Evolutionary conservation across 2,329 filamentous ascomycete genomes (phyloP).

Genomic region (Cryphonectria carpinicola): DNA sequence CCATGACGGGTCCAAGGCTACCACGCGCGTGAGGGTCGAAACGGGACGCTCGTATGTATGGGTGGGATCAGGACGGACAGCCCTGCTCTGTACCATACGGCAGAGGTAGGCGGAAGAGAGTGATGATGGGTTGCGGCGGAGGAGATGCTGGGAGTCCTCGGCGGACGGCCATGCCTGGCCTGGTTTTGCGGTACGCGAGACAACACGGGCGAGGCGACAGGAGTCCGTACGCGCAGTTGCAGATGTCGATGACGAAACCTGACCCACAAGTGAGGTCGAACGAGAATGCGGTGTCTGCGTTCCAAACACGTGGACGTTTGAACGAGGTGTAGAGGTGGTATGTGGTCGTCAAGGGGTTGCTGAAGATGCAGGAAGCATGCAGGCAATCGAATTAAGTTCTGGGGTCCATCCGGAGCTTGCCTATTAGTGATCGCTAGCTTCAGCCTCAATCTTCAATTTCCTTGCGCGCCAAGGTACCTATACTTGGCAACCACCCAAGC

Average conservation of each 20-base stretch:
- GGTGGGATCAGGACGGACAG: neutral
- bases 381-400: constrained; percentile 3
- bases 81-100: neutral
- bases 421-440: constrained; percentile 9
- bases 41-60: neutral
- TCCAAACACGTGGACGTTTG: neutral
- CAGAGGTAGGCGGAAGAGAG: neutral
- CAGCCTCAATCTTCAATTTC: constrained; percentile 5
- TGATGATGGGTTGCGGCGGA: constrained; percentile 12
- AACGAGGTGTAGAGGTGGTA: neutral
- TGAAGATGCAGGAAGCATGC: constrained; percentile 10
- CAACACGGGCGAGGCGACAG: constrained; percentile 14
- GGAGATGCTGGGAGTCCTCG: constrained; percentile 17
- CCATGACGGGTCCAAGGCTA: constrained; percentile 26
- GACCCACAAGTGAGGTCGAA: neutral
- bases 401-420: neutral
- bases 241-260: constrained; percentile 3
- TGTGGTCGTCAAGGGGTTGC: neutral
- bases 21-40: constrained; percentile 6
- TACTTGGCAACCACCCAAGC: neutral
- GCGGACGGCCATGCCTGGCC: constrained; percentile 27
- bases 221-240: constrained; percentile 11
- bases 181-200: constrained; percentile 3
- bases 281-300: neutral
- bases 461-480: neutral